A percentile compares a stretch with the other conserved stretches of the same genome.
Conservation (phyloP, 805 yeast genomes). For the Lachancea waltii region DNA sequence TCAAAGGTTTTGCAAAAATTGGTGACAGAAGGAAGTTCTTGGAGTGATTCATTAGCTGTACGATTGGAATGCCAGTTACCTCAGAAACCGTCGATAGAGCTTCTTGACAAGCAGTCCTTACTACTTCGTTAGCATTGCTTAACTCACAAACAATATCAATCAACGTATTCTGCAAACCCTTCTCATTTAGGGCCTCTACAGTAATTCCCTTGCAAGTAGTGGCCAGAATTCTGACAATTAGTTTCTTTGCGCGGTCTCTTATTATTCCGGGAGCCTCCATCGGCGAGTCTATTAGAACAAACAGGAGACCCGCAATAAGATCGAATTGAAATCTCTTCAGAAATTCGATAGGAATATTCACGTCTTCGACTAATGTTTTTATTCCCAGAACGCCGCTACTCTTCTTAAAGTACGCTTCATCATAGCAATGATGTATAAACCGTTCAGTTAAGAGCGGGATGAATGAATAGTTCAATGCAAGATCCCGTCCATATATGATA, state of each 20-base stretch:
- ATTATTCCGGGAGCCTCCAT: constrained; percentile 81
- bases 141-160: constrained; percentile 90
- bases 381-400: constrained; percentile 87
- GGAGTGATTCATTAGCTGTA: constrained; percentile 75
- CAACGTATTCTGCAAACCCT: constrained; percentile 71
- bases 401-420: constrained; percentile 78
- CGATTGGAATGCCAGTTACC: constrained; percentile 59
- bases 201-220: constrained; percentile 60
- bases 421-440: constrained; percentile 87
- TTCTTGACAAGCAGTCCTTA: constrained; percentile 73
- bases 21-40: constrained; percentile 81
- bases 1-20: constrained; percentile 89
- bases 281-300: constrained; percentile 85
- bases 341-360: constrained; percentile 64
- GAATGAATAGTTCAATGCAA: constrained; percentile 65
- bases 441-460: constrained; percentile 70
- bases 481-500: constrained; percentile 61
- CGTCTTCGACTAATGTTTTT: constrained; percentile 60
- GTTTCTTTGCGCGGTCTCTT: constrained; percentile 58
- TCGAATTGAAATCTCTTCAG: constrained; percentile 76
- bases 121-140: constrained; percentile 79
- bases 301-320: constrained; percentile 76
- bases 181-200: constrained; percentile 51
- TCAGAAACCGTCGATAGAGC: constrained; percentile 64
- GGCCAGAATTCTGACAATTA: constrained; percentile 56